Base-by-base conservation (phyloP, 2,329 filamentous ascomycete genomes). In the Pleomassaria siparia region DNA sequence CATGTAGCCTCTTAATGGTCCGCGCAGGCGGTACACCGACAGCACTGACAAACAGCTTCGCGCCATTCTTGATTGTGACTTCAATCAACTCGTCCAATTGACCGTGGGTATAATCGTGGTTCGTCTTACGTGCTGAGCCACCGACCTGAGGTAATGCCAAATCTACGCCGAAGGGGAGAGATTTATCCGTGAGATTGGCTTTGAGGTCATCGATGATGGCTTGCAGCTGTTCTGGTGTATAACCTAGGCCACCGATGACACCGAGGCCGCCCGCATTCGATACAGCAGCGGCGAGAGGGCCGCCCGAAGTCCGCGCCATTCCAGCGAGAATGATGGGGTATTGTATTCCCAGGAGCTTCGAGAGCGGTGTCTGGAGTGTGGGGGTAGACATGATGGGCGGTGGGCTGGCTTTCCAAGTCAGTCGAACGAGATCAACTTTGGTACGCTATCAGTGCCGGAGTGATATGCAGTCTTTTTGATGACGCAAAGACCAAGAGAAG, bases 51-150 rank as follows among this genome's bases (percentile, higher is more conserved):
- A 97, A 96, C 40, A 96, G 74, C 65, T 79, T 83, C 7, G 92
- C 89, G n/a, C 89, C 87, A 57, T 88, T 87, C 60, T 86, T 83
- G 59, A 96, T 89, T 2, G 87, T 89, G 35, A 96, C 89, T 60
- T 90, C 87, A 56, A 96, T 87, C 26, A 96, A 79, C 70, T 95
- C 87, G 67, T 95, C 88, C 13, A 96, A 81, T 70, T 90, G 87
- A 33, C 92, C 92, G 57, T 87, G 81, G 1, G 92, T 96, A 76
- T 97, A 97, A 72, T 96, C 92, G 73, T 96, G 89, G 74, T 96
- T 97, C 3, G 92, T 96, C 71, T 88, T 88, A 55, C 92, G 84
- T 6, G 92, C 92, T 26, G 74, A 78, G 32, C 87, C 90, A 47
- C 92, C 92, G 46, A 96, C 79, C 74, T 96, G 91, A 1, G 92